A percentile compares a stretch with the other conserved stretches of the same genome.
These are phyloP conservation scores for Moesziomyces globuligerus DNA, from an alignment of 1,284 basidiomycete species.

Conservation along the genomic window DNA sequence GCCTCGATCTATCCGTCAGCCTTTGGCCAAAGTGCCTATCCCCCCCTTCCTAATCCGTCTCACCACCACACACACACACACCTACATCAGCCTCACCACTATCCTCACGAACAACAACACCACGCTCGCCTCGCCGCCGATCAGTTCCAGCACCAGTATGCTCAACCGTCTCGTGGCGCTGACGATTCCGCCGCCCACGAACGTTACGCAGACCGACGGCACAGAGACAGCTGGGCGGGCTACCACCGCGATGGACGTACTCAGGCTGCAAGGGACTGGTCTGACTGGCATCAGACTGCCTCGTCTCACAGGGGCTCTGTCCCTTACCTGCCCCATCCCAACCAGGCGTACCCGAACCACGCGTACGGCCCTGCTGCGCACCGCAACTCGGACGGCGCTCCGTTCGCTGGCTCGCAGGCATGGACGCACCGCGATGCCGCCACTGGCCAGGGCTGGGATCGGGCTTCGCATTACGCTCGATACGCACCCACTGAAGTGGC, in stretches of 20 bases:
- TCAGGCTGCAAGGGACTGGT: constrained; percentile 12
- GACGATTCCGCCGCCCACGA: too few relatives aligned
- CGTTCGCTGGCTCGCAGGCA: constrained; percentile 5
- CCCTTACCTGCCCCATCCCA: constrained; percentile 12
- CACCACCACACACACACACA: constrained; percentile 16
- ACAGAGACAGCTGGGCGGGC: constrained; percentile 23
- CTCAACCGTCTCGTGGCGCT: constrained; percentile 5
- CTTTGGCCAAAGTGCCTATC: constrained; percentile 4
- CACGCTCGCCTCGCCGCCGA: constrained; percentile 1
- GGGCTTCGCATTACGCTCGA: constrained; percentile 13
- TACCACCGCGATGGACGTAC: constrained; percentile 20
- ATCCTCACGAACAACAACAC: constrained; percentile 10
- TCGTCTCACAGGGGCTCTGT: constrained; percentile 21
- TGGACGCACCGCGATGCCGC: constrained; percentile 16
- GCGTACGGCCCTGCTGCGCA: constrained; percentile 8
- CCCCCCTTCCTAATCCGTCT: constrained; percentile 5
- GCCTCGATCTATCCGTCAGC: constrained; percentile 12
- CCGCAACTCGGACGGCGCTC: constrained; percentile 23
- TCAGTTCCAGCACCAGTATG: background rate
- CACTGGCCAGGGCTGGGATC: constrained; percentile 13
- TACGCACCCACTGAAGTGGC: constrained; percentile 9
- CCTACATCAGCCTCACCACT: constrained; percentile 10
- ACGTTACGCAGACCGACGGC: constrained; percentile 8
- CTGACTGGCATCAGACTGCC: constrained; percentile 19
- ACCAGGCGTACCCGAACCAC: constrained; percentile 12